phyloP scores from a whole-genome alignment of 352 stramenopile species.

The Pythium vanterpoolii region DNA sequence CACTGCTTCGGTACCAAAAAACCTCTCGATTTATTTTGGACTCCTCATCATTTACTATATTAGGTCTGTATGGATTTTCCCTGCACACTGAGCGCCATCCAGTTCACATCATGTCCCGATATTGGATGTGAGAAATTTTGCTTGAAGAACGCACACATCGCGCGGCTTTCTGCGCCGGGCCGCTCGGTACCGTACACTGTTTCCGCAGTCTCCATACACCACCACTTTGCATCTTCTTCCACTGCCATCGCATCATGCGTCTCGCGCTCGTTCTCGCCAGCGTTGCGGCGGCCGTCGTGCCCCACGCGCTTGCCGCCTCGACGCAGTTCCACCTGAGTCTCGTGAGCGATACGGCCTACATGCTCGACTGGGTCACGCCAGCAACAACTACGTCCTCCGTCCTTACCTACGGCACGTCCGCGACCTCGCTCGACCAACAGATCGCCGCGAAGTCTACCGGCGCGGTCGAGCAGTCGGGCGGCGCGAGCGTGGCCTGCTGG shows the following conservation, averaged over 20 bases:
- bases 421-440: slow-evolving; percentile 30
- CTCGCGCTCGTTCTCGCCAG: neutral
- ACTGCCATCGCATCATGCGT: neutral
- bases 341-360: slow-evolving; percentile 49
- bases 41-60: neutral
- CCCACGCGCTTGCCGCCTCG: slow-evolving; percentile 15
- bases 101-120: neutral
- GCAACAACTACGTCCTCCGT: slow-evolving; percentile 31
- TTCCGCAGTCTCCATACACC: neutral
- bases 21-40: neutral
- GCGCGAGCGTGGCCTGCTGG: slow-evolving; percentile 49
- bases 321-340: slow-evolving; percentile 72
- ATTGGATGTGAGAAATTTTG: neutral
- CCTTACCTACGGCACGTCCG: slow-evolving; percentile 40
- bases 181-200: too few relatives aligned
- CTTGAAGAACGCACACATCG: too few relatives aligned
- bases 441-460: slow-evolving; percentile 36
- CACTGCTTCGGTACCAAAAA: too few relatives aligned
- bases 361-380: slow-evolving; percentile 68
- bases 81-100: neutral
- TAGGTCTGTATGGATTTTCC: neutral
- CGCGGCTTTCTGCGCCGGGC: too few relatives aligned
- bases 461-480: slow-evolving; percentile 41
- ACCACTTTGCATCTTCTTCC: neutral
- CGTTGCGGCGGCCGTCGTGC: neutral